Evolutionary conservation across 2,329 filamentous ascomycete genomes (phyloP).

Genomic region (Xylaria sp.): DNA sequence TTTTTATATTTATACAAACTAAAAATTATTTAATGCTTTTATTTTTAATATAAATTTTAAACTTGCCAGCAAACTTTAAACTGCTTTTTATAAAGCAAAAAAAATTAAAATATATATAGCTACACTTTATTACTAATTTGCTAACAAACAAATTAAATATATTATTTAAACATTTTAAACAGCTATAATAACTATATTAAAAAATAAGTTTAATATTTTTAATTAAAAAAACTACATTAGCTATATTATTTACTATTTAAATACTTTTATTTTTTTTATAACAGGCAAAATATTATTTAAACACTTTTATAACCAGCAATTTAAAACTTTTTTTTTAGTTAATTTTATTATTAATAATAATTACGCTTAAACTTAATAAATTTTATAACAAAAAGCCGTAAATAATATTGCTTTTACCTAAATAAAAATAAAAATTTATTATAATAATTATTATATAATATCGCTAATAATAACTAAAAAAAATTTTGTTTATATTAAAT

Average conservation of each 20-base stretch:
- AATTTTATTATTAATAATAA: neutral
- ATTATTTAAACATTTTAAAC: neutral
- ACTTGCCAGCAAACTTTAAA: neutral
- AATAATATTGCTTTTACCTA: neutral
- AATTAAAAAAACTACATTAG: neutral
- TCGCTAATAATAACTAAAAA: neutral
- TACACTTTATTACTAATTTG: neutral
- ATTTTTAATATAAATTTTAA: slow-evolving; percentile 9
- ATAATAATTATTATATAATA: neutral
- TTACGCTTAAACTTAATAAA: neutral
- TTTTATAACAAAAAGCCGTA: neutral
- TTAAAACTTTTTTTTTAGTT: neutral
- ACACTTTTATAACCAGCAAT: neutral
- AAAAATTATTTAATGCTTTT: neutral
- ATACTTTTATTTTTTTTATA: neutral
- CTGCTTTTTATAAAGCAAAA: neutral
- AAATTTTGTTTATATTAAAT: neutral
- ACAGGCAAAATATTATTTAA: neutral
- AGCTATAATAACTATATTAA: neutral
- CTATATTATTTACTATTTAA: neutral
- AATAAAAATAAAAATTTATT: slow-evolving; percentile 4
- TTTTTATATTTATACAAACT: slow-evolving; percentile 6
- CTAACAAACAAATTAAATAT: neutral
- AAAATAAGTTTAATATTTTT: neutral
- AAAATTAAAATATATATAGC: neutral